Conservation (phyloP, 2,329 filamentous ascomycete genomes). For the Monosporascus sp. region DNA sequence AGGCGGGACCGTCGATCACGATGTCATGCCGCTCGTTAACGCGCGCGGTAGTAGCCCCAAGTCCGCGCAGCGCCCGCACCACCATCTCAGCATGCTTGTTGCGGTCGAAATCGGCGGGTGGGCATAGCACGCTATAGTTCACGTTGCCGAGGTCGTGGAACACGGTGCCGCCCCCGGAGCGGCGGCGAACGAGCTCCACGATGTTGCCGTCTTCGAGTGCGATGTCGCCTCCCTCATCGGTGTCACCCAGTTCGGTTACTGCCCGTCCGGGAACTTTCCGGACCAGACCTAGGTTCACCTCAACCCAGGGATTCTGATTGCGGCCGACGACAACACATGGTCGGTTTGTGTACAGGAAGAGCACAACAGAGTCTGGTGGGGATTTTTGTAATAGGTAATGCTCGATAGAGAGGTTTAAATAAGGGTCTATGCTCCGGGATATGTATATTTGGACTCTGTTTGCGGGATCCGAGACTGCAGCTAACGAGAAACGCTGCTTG, state of each 20-base stretch:
- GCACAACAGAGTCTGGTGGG: conserved; percentile 64
- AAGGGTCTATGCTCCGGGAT: conserved; percentile 67
- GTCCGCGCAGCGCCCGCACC: conserved; percentile 65
- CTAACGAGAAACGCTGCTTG: conserved; percentile 25
- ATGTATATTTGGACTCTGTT: conserved; percentile 62
- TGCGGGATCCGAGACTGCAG: conserved; percentile 35
- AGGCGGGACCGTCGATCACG: conserved; percentile 40
- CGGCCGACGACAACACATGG: conserved; percentile 88
- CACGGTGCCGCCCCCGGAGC: conserved; percentile 86
- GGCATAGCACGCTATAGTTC: conserved; percentile 90
- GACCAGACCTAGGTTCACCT: conserved; percentile 70
- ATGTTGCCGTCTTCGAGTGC: conserved; percentile 20
- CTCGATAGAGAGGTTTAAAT: conserved; percentile 89
- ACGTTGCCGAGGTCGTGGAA: conserved; percentile 92
- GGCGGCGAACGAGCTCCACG: conserved; percentile 67
- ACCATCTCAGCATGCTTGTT: conserved; percentile 92
- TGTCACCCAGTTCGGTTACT: neutral
- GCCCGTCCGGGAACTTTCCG: neutral
- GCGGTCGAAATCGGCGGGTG: conserved; percentile 69
- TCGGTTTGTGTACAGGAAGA: conserved; percentile 84
- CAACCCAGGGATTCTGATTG: conserved; percentile 97
- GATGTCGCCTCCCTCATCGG: conserved; percentile 9
- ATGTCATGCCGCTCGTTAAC: conserved; percentile 95
- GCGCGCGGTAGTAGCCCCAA: conserved; percentile 54
- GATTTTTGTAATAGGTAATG: conserved; percentile 78